Percentiles rank a stretch among this genome's conserved stretches.
Conservation (phyloP, 176 grass and related monocot genomes). For the Luzula sylvatica region DNA sequence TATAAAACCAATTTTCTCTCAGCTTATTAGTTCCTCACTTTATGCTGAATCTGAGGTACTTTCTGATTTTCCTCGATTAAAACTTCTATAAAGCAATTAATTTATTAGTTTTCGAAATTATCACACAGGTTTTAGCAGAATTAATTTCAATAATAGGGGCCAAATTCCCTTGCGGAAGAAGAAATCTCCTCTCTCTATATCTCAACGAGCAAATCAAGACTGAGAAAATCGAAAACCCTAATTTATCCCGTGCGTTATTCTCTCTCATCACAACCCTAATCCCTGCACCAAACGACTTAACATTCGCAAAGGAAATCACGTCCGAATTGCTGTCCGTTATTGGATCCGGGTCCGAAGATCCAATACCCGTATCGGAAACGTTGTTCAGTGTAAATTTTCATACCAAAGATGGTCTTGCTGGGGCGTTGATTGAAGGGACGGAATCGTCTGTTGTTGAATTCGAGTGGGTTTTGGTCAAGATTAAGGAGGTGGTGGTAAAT, state of each 20-base stretch:
- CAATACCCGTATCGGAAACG: conserved; percentile 32
- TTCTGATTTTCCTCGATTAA: conserved; percentile 4
- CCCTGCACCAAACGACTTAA: conserved; percentile 47
- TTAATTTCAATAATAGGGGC: conserved; percentile 47
- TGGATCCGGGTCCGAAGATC: conserved; percentile 30
- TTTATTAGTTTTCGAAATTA: conserved; percentile 23
- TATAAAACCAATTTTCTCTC: conserved; percentile 47
- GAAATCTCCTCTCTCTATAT: conserved; percentile 49
- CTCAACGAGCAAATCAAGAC: conserved; percentile 31
- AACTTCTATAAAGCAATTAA: neutral
- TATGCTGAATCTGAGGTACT: conserved; percentile 73
- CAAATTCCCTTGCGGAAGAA: conserved; percentile 41
- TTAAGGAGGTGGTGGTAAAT: conserved; percentile 40
- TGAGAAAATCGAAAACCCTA: conserved; percentile 35
- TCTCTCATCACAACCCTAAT: conserved; percentile 41
- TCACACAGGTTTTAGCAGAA: conserved; percentile 48
- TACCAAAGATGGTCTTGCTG: conserved; percentile 49
- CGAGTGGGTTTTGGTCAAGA: conserved; percentile 49
- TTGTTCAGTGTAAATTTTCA: conserved; percentile 53
- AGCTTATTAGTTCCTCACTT: conserved; percentile 44
- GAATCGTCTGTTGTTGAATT: conserved; percentile 71
- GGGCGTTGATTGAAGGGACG: conserved; percentile 41
- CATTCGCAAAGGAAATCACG: conserved; percentile 44
- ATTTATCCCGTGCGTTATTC: conserved; percentile 33
- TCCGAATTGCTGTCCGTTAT: conserved; percentile 38